Base-by-base conservation (phyloP, 768 basidiomycete genomes). In the Multifurca ochricompacta region DNA sequence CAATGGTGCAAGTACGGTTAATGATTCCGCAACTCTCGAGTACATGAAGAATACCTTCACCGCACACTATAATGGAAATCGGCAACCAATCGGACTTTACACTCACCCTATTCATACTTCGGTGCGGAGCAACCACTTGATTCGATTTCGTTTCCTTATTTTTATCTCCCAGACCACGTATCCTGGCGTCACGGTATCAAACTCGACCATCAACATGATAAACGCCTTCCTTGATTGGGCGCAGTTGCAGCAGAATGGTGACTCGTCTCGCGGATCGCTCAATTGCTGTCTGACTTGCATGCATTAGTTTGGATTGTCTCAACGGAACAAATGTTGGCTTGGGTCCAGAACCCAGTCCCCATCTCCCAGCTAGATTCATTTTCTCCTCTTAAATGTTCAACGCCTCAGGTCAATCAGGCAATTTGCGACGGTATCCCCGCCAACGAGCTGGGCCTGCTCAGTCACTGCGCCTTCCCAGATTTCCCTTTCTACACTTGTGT, bases 221-320 rank as follows among this genome's bases (percentile, higher is more conserved):
- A 89, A 90, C 62, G 63, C 74, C 18, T 90, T 87, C 72, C 71
- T 90, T 32, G 87, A 90, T 66, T 91, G 87, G 87, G 86, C 81
- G 0, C 88, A 91, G 63, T 59, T 74, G 59, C 81, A 85, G 64
- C 74, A 74, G 44, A 76, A 88, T 65, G 81, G 82, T 78, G 54
- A 49, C 71, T 66, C 25, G 45, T 21, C 7, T 8, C 31, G 18
- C 25, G 19, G 11, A 21, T 30, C 37, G 14, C 23, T 19, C 11
- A n/a, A 18, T 14, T 11, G n/a, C 23, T n/a, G 9, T 36, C 51
- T 45, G 7, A 50, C 31, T 28, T 16, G 31, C 27, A 11, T 28
- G 25, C 43, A 36, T 28, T 47, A 82, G 84, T 85, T 0, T 85
- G 85, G 85, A 83, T 89, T 53, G 82, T 89, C 8, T 82, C 82